Evolutionary conservation across 2,329 filamentous ascomycete genomes (phyloP), one percentile per base, ranked within the genome.

Genomic region (Penicillium sp.): DNA sequence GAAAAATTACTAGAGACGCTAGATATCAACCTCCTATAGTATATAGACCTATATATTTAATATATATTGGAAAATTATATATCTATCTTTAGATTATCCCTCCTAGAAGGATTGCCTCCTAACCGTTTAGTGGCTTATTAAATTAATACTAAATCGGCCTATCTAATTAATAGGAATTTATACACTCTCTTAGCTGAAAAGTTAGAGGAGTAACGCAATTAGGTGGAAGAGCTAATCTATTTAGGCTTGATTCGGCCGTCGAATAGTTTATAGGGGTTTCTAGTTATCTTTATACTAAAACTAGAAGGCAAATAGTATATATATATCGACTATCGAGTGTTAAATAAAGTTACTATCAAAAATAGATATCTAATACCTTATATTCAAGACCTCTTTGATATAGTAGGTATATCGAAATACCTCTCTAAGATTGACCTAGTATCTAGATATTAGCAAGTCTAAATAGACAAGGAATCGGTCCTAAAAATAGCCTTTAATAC

Each of bases 401-500:
- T 5, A 9, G 5, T 22, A 5, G 5, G 18, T 9, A 5, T 5
- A 22, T 5, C 18, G 5, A 5, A 22, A 9, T 34, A 34, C 12
- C 17, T 15, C 20, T 15, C 20, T 2, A 34, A 34, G 12, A n/a
- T 34, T 7, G 18, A 34, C 25, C 25, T 34, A 6, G 6, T 5
- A 5, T 14, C 11, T 6, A 32, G 15, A 10, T 18, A 38, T 28
- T n/a, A 16, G 3, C 20, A n/a, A n/a, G n/a, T 38, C 2, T 4
- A 26, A 4, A 35, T 34, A 7, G 15, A 9, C 3, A 17, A 30
- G 13, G 37, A 30, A 20, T 6, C 29, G 10, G 27, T 12, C 17
- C 30, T n/a, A 6, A 20, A 30, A 11, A 40, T 27, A 4, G 26
- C 28, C 4, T 40, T 40, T 10, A 7, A 17, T 7, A 35, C 32